Conservation (phyloP, 2,329 filamentous ascomycete species). For the Colletotrichum sp. region DNA sequence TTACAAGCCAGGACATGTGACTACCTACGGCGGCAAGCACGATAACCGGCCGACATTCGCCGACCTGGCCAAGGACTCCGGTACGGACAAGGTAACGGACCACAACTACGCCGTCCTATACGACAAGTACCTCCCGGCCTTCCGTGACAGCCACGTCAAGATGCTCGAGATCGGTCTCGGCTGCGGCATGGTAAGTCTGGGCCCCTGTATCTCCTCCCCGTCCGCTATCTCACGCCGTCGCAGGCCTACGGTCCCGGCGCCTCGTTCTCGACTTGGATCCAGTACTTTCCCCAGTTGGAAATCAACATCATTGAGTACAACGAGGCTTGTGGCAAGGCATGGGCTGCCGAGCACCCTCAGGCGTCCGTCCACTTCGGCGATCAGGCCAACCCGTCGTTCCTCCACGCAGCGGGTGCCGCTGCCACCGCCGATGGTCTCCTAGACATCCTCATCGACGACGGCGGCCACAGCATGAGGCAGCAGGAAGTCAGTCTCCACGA, state of each 20-base stretch:
- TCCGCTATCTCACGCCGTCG: neutral
- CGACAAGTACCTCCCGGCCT: slow-evolving; percentile 38
- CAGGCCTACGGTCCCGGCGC: slow-evolving; percentile 39
- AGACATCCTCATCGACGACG: slow-evolving; percentile 46
- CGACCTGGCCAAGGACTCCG: slow-evolving; percentile 39
- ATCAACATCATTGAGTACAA: slow-evolving; percentile 48
- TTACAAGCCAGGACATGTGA: neutral
- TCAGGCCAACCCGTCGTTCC: slow-evolving; percentile 38
- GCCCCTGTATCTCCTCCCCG: neutral
- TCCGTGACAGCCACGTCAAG: slow-evolving; percentile 37
- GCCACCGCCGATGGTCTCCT: slow-evolving; percentile 28
- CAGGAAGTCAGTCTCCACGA: slow-evolving; percentile 38
- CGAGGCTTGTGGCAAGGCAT: slow-evolving; percentile 37
- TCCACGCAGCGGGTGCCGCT: slow-evolving; percentile 38
- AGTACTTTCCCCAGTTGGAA: slow-evolving; percentile 42
- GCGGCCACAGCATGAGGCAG: slow-evolving; percentile 41
- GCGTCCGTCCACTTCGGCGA: slow-evolving; percentile 44
- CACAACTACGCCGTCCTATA: slow-evolving; percentile 46
- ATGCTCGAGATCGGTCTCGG: slow-evolving; percentile 47
- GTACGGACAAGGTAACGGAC: slow-evolving; percentile 42
- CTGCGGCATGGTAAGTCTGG: slow-evolving; percentile 36
- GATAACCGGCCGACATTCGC: slow-evolving; percentile 27
- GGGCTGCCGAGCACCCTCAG: slow-evolving; percentile 35
- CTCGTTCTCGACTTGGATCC: slow-evolving; percentile 45
- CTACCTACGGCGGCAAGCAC: neutral